Percentiles rank a stretch among this genome's conserved stretches.
Conservation (phyloP, 176 grass and related monocot genomes). For the Bonia amplexicaulis region DNA sequence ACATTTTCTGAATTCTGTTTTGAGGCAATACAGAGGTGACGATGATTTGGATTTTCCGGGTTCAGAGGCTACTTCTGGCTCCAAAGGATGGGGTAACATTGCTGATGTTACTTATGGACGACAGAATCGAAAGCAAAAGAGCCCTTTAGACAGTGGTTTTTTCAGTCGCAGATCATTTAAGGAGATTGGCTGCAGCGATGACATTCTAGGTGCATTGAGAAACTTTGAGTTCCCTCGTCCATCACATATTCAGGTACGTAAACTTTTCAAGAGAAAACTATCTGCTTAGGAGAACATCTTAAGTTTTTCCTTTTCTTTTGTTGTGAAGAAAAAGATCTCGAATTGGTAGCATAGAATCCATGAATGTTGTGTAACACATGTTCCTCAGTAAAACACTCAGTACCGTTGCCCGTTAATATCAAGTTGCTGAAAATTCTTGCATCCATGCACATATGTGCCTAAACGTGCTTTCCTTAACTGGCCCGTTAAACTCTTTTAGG, state of each 20-base stretch:
- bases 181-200: constrained; percentile 59
- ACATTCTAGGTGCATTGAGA: constrained; percentile 55
- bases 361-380: not conserved
- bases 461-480: not conserved
- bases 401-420: not conserved
- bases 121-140: constrained; percentile 21
- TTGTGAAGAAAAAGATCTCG: not conserved
- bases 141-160: constrained; percentile 50
- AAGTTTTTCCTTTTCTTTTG: not conserved
- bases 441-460: not conserved
- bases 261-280: not conserved
- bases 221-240: constrained; percentile 59
- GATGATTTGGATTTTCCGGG: not conserved
- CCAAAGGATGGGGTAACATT: constrained; percentile 50
- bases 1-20: constrained; percentile 31
- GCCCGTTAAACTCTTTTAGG: constrained; percentile 31
- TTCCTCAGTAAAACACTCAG: not conserved
- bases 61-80: constrained; percentile 15
- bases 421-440: not conserved
- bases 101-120: constrained; percentile 20
- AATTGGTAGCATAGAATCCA: not conserved
- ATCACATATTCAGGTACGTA: constrained; percentile 84
- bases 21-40: constrained; percentile 15
- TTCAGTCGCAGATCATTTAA: constrained; percentile 79
- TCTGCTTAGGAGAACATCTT: not conserved